phyloP scores from a whole-genome alignment of 2,329 filamentous ascomycete species.

The Arachnopeziza araneosa region DNA sequence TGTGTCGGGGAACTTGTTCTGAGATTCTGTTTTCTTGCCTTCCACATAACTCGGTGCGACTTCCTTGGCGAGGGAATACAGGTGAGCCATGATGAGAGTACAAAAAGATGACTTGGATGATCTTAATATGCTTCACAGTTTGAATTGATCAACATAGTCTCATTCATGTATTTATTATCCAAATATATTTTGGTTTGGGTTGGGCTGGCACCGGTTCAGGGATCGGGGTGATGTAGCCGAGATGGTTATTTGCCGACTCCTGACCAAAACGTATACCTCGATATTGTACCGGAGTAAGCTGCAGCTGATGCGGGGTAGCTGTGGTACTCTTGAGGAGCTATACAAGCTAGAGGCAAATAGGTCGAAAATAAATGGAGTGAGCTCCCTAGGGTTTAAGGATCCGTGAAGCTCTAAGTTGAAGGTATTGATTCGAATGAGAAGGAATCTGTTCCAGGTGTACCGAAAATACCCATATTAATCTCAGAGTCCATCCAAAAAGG shows the following conservation, averaged over 20 bases:
- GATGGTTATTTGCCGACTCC: not conserved
- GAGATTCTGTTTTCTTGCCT: slow-evolving; percentile 13
- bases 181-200: not conserved
- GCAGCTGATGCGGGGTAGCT: not conserved
- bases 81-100: slow-evolving; percentile 17
- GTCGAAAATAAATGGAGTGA: not conserved
- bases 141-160: too few species aligned
- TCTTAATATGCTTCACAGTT: too few species aligned
- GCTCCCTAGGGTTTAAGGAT: not conserved
- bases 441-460: not conserved
- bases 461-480: not conserved
- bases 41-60: slow-evolving; percentile 12
- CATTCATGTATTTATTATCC: not conserved
- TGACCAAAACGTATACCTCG: not conserved
- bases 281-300: not conserved
- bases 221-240: not conserved
- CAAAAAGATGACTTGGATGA: not conserved
- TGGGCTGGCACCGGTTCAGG: not conserved
- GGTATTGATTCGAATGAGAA: not conserved
- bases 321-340: not conserved
- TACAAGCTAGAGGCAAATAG: not conserved
- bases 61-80: slow-evolving; percentile 11
- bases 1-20: slow-evolving; percentile 17
- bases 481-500: not conserved
- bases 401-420: not conserved